Evolutionary conservation across 2,329 filamentous ascomycete species (phyloP).

Genomic region (Stagonosporopsis cucurbitacearum): DNA sequence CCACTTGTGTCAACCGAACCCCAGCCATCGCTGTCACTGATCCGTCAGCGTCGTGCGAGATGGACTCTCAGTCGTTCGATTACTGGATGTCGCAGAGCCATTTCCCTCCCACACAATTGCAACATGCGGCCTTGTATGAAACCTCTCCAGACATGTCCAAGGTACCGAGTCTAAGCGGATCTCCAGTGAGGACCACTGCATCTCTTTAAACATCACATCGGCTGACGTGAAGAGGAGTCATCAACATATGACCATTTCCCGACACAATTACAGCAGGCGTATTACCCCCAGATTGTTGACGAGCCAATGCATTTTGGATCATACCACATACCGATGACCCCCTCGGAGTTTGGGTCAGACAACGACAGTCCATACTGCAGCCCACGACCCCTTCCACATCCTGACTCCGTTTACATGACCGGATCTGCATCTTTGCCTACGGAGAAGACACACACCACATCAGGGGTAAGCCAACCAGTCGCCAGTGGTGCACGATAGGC

Average conservation of each 20-base stretch:
- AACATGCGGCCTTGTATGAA: conserved; percentile 40
- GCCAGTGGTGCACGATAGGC: conserved; percentile 2
- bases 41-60: conserved; percentile 17
- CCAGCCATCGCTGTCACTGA: not conserved
- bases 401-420: conserved; percentile 33
- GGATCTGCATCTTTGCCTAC: conserved; percentile 25
- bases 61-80: conserved; percentile 48
- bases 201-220: too few species aligned
- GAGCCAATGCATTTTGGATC: conserved; percentile 41
- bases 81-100: conserved; percentile 48
- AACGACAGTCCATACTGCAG: conserved; percentile 50
- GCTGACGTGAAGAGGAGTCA: conserved; percentile 35
- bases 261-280: conserved; percentile 38
- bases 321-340: conserved; percentile 49
- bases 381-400: conserved; percentile 38
- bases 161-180: conserved; percentile 48
- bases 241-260: conserved; percentile 48
- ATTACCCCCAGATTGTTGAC: conserved; percentile 44
- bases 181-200: conserved; percentile 39
- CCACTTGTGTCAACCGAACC: not conserved
- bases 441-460: conserved; percentile 48
- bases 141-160: conserved; percentile 45
- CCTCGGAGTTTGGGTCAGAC: conserved; percentile 49
- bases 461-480: conserved; percentile 40
- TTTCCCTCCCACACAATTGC: conserved; percentile 43